Evolutionary conservation across 768 basidiomycete genomes (phyloP), one percentile per base, ranked within the genome.

Genomic region (Postia placenta): DNA sequence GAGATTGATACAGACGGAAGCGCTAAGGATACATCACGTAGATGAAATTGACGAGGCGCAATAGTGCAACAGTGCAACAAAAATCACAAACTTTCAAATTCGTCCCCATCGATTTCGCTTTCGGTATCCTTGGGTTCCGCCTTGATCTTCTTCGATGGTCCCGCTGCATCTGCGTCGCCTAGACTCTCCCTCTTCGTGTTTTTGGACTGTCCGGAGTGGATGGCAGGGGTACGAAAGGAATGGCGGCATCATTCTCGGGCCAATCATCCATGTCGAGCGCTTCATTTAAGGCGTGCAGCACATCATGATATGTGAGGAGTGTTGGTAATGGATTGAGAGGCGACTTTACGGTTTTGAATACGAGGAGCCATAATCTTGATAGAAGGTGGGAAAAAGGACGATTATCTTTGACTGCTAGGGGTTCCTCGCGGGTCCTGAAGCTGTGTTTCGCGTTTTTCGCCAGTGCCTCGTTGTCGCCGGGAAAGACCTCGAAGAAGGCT

Each of bases 201-300:
- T 33, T 15, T 33, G 15, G 15, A 15, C 30, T 33, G 30, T 7
- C 15, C 15, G 30, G 30, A 15, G 30, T 7, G 15, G 30, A 7
- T 7, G 30, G 9, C 7, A 15, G 30, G 19, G 38, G 38, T 9
- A 9, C 20, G 17, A 40, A 48, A 3, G 47, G 47, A 23, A 48
- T 26, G 19, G 38, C 38, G 9, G 38, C 9, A 28, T 54, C 53
- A 20, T 44, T 30, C 2, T 4, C 6, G 1, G 53, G 53, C 53
- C 53, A 54, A n/a, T 40, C 49, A 11, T 47, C 35, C 6, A 24
- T 28, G 4, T 12, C 40, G 3, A 54, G 45, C 24, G 42, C 53
- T 6, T 35, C 15, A 4, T 54, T 41, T n/a, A 54, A 50, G 5
- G 42, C 4, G 3, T 14, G 26, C n/a, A 54, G 42, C 17, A 54